Base-by-base conservation (phyloP, 2,329 filamentous ascomycete species). In the Endoconidiophora laricicola region DNA sequence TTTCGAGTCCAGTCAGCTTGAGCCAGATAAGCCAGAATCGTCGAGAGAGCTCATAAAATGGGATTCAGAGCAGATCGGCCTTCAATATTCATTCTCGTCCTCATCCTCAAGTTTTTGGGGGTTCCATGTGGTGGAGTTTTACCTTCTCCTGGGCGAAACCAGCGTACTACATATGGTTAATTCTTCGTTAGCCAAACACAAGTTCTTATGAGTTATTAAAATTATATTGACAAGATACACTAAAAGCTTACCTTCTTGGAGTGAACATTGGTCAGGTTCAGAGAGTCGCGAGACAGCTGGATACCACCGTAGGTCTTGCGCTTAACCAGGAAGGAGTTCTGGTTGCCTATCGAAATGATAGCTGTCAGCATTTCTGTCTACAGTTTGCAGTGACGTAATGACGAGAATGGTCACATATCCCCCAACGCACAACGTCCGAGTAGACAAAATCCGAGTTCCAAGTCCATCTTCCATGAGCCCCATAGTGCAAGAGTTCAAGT, bases 121-220 rank as follows among this genome's bases (percentile, higher is more conserved):
- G 7, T 40, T 40, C 2, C 5, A 29, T 3, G 10, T 36, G n/a
- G 18, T 14, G n/a, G 24, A 29, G 24, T 10, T 56, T 59, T 83
- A 91, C 86, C 84, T 94, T 91, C 67, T 81, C 78, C 75, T 94
- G 94, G 69, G 86, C 79, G 70, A 87, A 93, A 64, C 91, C 91
- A 62, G 85, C 85, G 70, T 94, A 78, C 86, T 93, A 65, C 56
- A 56, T 50, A 20, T 41, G 42, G 46, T 33, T 3, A 33, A 6
- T 33, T 33, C 7, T 10, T 26, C 52, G 59, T 73, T 63, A 72
- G 66, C 58, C 7, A 33, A 33, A 33, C 7, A 33, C 29, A 12
- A 33, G 9, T 33, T 12, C 12, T 12, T 4, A 33, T 9, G 29
- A 33, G 16, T 37, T n/a, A 18, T 10, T 14, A 3, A 23, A 14